Conservation (phyloP, 2,329 filamentous ascomycete genomes). For the Plectosphaerella cucumerina region DNA sequence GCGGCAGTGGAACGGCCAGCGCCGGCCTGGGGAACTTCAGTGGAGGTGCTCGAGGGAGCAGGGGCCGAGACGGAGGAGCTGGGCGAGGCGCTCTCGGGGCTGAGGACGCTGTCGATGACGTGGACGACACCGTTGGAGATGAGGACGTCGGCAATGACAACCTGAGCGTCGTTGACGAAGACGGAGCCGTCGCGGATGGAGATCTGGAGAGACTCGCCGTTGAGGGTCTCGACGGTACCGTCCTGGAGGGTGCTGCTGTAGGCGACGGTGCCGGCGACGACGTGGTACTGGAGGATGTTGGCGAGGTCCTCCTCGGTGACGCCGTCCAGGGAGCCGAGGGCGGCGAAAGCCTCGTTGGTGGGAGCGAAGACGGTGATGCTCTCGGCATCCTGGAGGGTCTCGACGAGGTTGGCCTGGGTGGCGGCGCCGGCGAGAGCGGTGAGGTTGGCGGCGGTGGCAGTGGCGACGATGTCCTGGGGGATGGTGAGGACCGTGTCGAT, state of each 20-base stretch:
- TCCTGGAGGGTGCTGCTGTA: constrained; percentile 15
- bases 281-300: constrained; percentile 58
- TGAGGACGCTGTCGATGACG: constrained; percentile 56
- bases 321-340: constrained; percentile 46
- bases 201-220: constrained; percentile 31
- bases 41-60: constrained; percentile 31
- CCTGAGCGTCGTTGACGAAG: constrained; percentile 27
- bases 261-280: constrained; percentile 47
- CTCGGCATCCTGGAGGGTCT: constrained; percentile 19
- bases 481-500: constrained; percentile 48
- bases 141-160: constrained; percentile 43
- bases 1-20: constrained; percentile 27
- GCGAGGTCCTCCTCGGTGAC: constrained; percentile 43
- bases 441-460: constrained; percentile 46
- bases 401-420: constrained; percentile 32
- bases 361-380: constrained; percentile 62
- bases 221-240: constrained; percentile 6
- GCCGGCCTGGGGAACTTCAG: constrained; percentile 23
- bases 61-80: constrained; percentile 38
- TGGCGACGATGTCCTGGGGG: constrained; percentile 35
- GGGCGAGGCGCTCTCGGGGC: constrained; percentile 43
- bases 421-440: constrained; percentile 25
- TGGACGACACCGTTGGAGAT: constrained; percentile 52
- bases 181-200: constrained; percentile 2
- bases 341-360: constrained; percentile 53